Conservation (phyloP, 2,329 filamentous ascomycete species). For the Aspergillus awamori region DNA sequence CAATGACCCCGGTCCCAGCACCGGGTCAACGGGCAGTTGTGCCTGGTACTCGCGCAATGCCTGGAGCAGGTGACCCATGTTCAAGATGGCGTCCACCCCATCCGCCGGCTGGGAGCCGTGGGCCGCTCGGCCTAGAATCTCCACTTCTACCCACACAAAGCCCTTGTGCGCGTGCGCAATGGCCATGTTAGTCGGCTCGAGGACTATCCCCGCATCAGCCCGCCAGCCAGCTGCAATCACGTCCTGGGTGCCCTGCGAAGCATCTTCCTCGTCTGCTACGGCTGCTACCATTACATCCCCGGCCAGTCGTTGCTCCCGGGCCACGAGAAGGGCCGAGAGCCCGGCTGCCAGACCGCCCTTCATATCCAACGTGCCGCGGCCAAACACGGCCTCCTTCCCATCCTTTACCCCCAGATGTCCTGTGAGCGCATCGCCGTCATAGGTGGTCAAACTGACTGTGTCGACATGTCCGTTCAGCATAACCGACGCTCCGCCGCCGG, state of each 20-base stretch:
- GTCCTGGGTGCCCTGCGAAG: conserved; percentile 56
- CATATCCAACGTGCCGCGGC: conserved; percentile 56
- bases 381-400: conserved; percentile 44
- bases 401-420: conserved; percentile 41
- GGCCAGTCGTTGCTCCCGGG: conserved; percentile 31
- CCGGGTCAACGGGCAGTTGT: conserved; percentile 38
- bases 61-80: conserved; percentile 52
- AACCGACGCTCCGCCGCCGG: conserved; percentile 51
- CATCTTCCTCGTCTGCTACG: conserved; percentile 58
- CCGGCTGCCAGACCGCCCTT: conserved; percentile 55
- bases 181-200: conserved; percentile 52
- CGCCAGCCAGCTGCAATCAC: conserved; percentile 56
- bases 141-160: conserved; percentile 45
- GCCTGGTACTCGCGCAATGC: conserved; percentile 49
- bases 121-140: conserved; percentile 39
- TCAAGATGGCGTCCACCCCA: conserved; percentile 55
- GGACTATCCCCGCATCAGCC: conserved; percentile 56
- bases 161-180: conserved; percentile 53
- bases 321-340: conserved; percentile 46
- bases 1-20: conserved; percentile 45
- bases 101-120: conserved; percentile 44
- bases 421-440: conserved; percentile 51
- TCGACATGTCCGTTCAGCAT: conserved; percentile 60
- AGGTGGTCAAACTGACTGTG: conserved; percentile 54
- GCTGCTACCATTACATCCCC: conserved; percentile 58